Percentiles rank a stretch among this genome's conserved stretches.
These are phyloP conservation scores for Lolium rigidum DNA, from an alignment of 176 grass and related monocot genomes.

Conservation along the genomic window DNA sequence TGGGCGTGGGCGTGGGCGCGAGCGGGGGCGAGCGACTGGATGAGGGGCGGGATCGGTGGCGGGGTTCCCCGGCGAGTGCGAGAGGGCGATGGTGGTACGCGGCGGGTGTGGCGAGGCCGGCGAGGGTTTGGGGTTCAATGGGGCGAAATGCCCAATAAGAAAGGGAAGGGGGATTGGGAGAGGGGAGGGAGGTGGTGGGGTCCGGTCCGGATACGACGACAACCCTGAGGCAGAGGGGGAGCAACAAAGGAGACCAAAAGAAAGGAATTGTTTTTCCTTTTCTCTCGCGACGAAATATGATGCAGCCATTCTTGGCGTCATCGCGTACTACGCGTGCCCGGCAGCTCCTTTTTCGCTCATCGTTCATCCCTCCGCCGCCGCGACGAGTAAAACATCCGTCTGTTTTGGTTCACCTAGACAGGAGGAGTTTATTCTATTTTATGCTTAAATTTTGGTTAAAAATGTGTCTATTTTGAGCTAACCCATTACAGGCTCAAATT, in stretches of 20 bases:
- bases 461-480: too few species aligned
- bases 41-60: conserved; percentile 29
- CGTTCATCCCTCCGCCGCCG: not conserved
- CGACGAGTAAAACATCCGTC: not conserved
- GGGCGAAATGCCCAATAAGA: conserved; percentile 51
- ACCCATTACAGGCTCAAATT: too few species aligned
- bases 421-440: too few species aligned
- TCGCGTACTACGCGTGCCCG: too few species aligned
- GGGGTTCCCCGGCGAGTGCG: not conserved
- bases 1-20: not conserved
- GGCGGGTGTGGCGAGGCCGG: conserved; percentile 47
- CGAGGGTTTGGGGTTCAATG: conserved; percentile 70
- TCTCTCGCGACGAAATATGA: not conserved
- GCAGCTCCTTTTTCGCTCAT: too few species aligned
- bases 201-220: conserved; percentile 46
- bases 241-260: conserved; percentile 18
- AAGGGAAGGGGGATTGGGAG: not conserved
- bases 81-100: not conserved
- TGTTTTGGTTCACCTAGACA: too few species aligned
- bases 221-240: conserved; percentile 33
- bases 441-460: too few species aligned
- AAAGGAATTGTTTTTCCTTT: not conserved
- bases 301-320: conserved; percentile 5
- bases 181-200: not conserved
- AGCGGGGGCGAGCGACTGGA: not conserved